Conservation (phyloP, 768 basidiomycete species). For the Panaeolus papilionaceus region DNA sequence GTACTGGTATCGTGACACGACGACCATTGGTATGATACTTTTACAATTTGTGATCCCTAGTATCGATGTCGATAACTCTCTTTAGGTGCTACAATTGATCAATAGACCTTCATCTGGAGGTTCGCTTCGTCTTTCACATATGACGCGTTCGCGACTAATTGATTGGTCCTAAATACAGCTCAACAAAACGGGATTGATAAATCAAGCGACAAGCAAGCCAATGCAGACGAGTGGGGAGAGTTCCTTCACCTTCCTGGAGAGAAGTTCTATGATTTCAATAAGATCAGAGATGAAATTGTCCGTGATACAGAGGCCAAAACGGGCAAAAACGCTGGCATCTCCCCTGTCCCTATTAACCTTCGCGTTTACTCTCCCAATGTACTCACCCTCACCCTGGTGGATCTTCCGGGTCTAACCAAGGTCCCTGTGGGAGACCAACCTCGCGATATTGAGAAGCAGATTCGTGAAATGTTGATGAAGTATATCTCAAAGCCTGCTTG, state of each 20-base stretch:
- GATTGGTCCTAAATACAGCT: constrained; percentile 33
- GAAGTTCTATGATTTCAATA: constrained; percentile 97
- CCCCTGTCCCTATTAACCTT: constrained; percentile 95
- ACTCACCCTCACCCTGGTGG: constrained; percentile 95
- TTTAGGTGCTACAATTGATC: constrained; percentile 91
- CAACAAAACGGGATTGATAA: constrained; percentile 54
- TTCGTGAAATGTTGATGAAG: constrained; percentile 94
- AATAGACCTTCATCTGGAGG: constrained; percentile 68
- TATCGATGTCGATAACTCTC: constrained; percentile 12
- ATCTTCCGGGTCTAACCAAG: constrained; percentile 94
- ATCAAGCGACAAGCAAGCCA: constrained; percentile 75
- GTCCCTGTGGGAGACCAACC: constrained; percentile 97
- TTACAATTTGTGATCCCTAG: background rate
- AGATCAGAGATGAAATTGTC: constrained; percentile 96
- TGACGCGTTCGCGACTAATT: background rate
- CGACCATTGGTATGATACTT: constrained; percentile 79
- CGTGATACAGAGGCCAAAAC: constrained; percentile 99
- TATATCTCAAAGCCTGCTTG: constrained; percentile 95
- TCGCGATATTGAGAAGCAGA: constrained; percentile 96
- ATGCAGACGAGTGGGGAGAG: constrained; percentile 98
- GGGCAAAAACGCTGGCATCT: constrained; percentile 97
- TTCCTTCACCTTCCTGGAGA: constrained; percentile 96
- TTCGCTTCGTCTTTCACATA: constrained; percentile 19
- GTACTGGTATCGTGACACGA: constrained; percentile 97
- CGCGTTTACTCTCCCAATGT: constrained; percentile 98